A percentile compares a stretch with the other conserved stretches of the same genome.
Evolutionary conservation across 192 early-diverging fungal species (phyloP).

Genomic region (Blastocladiella britannica): DNA sequence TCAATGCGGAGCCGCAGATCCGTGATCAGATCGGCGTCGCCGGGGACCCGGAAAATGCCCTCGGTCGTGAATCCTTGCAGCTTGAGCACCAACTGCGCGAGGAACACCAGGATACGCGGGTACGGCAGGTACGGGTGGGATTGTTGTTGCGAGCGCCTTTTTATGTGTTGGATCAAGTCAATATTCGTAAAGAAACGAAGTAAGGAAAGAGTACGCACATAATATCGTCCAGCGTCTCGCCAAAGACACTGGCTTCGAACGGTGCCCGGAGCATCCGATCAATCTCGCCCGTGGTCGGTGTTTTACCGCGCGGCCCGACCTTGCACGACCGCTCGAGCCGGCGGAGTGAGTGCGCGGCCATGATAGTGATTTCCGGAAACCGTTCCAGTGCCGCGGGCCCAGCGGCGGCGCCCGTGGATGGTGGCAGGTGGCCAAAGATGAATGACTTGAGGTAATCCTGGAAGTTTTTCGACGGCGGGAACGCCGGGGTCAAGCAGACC

Average conservation of each 20-base stretch:
- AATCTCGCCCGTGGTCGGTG: conserved; percentile 42
- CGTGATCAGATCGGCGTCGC: conserved; percentile 68
- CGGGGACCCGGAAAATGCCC: conserved; percentile 92
- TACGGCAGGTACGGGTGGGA: conserved; percentile 25
- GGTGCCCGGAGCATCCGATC: conserved; percentile 57
- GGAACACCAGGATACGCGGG: conserved; percentile 62
- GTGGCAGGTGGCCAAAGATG: conserved; percentile 1
- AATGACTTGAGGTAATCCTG: conserved; percentile 65
- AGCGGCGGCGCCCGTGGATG: too few relatives aligned
- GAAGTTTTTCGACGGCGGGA: conserved; percentile 77
- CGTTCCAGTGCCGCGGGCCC: too few relatives aligned
- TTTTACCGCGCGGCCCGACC: conserved; percentile 59
- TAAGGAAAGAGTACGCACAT: too few relatives aligned
- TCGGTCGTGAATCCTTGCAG: conserved; percentile 63
- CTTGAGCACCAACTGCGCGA: conserved; percentile 46
- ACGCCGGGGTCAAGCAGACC: conserved; percentile 59
- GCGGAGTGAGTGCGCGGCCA: conserved; percentile 15
- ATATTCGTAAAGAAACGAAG: too few relatives aligned
- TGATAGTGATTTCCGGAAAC: conserved; percentile 10
- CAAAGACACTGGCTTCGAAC: conserved; percentile 70
- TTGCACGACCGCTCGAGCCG: conserved; percentile 50
- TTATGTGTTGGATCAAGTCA: too few relatives aligned
- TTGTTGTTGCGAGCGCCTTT: conserved; percentile 20
- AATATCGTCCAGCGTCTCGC: conserved; percentile 67
- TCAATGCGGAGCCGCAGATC: conserved; percentile 65